Conservation (phyloP, 768 basidiomycete genomes). For the Sporobolomyces pararoseus region DNA sequence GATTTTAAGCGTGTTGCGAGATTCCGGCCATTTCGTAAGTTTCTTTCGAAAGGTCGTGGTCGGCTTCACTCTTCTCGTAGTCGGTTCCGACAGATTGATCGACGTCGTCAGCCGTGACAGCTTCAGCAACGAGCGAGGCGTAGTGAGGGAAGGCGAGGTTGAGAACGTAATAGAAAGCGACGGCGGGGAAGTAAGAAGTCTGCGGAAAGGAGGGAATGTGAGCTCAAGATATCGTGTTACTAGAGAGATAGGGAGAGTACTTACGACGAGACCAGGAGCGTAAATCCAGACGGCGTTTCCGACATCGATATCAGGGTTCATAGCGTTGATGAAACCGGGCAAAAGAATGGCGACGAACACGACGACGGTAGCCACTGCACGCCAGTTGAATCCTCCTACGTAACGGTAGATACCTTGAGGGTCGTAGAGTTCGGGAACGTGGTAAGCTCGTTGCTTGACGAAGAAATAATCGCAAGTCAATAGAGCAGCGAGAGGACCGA, state of each 20-base stretch:
- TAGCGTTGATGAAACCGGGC: slow-evolving; percentile 66
- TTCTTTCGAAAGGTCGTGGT: slow-evolving; percentile 14
- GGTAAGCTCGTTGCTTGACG: slow-evolving; percentile 57
- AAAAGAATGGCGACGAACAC: slow-evolving; percentile 12
- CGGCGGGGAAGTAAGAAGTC: slow-evolving; percentile 32
- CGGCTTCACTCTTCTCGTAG: slow-evolving; percentile 2
- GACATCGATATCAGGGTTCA: slow-evolving; percentile 63
- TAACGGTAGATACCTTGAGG: slow-evolving; percentile 50
- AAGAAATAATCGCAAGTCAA: slow-evolving; percentile 61
- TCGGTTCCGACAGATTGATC: slow-evolving; percentile 21
- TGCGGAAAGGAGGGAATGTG: not conserved
- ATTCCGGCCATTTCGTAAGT: slow-evolving; percentile 12
- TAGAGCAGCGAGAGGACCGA: slow-evolving; percentile 60
- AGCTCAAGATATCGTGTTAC: not conserved
- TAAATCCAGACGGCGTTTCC: slow-evolving; percentile 50
- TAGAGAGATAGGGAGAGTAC: not conserved
- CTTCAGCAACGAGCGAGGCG: slow-evolving; percentile 33
- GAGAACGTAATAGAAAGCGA: slow-evolving; percentile 27
- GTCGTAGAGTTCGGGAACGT: slow-evolving; percentile 69
- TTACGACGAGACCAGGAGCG: slow-evolving; percentile 25
- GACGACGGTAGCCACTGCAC: slow-evolving; percentile 53
- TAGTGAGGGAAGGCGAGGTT: slow-evolving; percentile 37
- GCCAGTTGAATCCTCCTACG: slow-evolving; percentile 60
- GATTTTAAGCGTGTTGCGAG: slow-evolving; percentile 1
- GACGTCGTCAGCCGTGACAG: slow-evolving; percentile 36